Evolutionary conservation across 768 basidiomycete genomes (phyloP).

Genomic region (Lactifluus piperatus): DNA sequence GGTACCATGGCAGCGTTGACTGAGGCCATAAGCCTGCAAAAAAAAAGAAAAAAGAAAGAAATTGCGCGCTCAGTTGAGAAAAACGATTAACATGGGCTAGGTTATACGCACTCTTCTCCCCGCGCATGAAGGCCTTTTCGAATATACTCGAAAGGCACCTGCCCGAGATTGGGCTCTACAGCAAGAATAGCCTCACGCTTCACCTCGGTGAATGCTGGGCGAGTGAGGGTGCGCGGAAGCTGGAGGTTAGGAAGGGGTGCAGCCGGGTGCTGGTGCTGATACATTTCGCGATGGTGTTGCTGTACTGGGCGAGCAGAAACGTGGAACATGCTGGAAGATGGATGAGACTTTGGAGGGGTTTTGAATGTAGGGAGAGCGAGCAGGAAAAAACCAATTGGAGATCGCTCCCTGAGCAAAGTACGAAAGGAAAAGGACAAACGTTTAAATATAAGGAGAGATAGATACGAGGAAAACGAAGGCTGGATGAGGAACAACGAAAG

Average conservation of each 20-base stretch:
- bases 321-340: slow-evolving; percentile 17
- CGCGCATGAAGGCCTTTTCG: slow-evolving; percentile 40
- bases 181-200: slow-evolving; percentile 45
- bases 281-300: slow-evolving; percentile 15
- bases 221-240: slow-evolving; percentile 61
- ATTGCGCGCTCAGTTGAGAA: not conserved
- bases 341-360: not conserved
- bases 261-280: slow-evolving; percentile 16
- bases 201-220: slow-evolving; percentile 51
- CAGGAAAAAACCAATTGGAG: not conserved
- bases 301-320: slow-evolving; percentile 14
- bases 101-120: slow-evolving; percentile 35
- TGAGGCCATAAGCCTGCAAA: slow-evolving; percentile 15
- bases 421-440: not conserved
- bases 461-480: slow-evolving; percentile 11
- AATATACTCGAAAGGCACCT: slow-evolving; percentile 56
- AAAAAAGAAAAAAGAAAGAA: not conserved
- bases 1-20: slow-evolving; percentile 11
- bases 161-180: slow-evolving; percentile 42
- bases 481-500: slow-evolving; percentile 18
- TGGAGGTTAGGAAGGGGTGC: slow-evolving; percentile 39
- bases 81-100: not conserved
- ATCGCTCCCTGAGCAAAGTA: slow-evolving; percentile 20
- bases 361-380: not conserved
- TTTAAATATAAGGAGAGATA: slow-evolving; percentile 19